Conservation (phyloP, 768 basidiomycete species). For the Amanita exitialis region DNA sequence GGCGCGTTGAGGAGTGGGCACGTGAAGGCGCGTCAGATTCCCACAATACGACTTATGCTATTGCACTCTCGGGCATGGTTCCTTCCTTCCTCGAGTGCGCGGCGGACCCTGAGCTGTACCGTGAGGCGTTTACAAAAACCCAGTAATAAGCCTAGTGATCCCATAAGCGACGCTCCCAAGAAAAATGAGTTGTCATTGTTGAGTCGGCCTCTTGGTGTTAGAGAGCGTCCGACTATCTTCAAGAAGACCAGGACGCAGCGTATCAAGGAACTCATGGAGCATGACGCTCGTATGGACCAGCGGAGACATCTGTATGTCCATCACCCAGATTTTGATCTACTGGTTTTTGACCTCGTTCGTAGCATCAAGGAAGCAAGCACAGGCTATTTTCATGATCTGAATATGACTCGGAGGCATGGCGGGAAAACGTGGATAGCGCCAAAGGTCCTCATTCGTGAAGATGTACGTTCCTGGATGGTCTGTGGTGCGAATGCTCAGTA, state of each 20-base stretch:
- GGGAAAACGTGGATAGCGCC: slow-evolving; percentile 97
- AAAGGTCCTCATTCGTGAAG: slow-evolving; percentile 78
- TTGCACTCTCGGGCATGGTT: not conserved
- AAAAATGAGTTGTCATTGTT: slow-evolving; percentile 26
- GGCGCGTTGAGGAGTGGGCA: no score
- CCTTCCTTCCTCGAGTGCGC: not conserved
- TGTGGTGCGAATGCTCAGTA: slow-evolving; percentile 4
- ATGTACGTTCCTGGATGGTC: slow-evolving; percentile 41
- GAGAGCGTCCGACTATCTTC: slow-evolving; percentile 52
- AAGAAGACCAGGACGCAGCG: slow-evolving; percentile 49
- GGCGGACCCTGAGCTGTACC: not conserved
- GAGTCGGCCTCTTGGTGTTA: slow-evolving; percentile 68
- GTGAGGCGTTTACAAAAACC: not conserved
- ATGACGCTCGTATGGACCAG: slow-evolving; percentile 60
- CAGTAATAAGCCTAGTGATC: not conserved
- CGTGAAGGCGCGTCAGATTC: no score
- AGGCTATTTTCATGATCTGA: slow-evolving; percentile 82
- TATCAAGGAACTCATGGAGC: slow-evolving; percentile 60
- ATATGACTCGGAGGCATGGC: slow-evolving; percentile 70
- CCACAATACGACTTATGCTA: not conserved
- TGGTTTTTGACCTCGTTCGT: not conserved
- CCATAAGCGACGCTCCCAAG: slow-evolving; percentile 4
- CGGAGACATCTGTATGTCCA: slow-evolving; percentile 47
- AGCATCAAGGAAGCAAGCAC: slow-evolving; percentile 50
- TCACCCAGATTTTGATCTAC: not conserved